These are phyloP conservation scores for Arthrobotrys conoides DNA, from an alignment of 2,329 filamentous ascomycete species.

Conservation along the genomic window DNA sequence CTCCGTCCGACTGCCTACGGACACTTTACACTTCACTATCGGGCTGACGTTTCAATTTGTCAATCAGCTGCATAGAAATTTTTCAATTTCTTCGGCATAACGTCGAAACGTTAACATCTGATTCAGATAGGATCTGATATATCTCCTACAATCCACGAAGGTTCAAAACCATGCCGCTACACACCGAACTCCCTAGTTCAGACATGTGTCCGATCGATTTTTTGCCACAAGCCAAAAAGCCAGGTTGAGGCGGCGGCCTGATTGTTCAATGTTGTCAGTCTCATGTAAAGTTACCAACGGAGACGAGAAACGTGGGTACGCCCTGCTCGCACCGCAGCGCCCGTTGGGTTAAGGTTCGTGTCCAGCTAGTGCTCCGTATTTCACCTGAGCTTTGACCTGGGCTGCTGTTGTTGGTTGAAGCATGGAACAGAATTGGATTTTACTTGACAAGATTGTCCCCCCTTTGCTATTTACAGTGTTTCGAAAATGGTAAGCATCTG, in stretches of 20 bases:
- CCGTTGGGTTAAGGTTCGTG: constrained; percentile 10
- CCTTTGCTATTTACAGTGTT: constrained; percentile 21
- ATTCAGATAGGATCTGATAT: constrained; percentile 14
- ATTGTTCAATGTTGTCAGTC: constrained; percentile 14
- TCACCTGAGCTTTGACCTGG: constrained; percentile 17
- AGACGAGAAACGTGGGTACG: constrained; percentile 44
- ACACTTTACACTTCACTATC: constrained; percentile 12
- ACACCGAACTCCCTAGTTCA: constrained; percentile 13
- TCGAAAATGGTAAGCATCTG: constrained; percentile 7
- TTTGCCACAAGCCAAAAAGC: constrained; percentile 35
- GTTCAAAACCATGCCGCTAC: constrained; percentile 13
- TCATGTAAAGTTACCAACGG: constrained; percentile 39
- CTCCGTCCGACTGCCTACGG: constrained; percentile 32
- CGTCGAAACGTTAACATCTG: constrained; percentile 31
- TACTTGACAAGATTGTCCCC: not conserved
- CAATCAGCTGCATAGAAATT: not conserved
- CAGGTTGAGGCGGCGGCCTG: constrained; percentile 6
- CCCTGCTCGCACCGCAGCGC: constrained; percentile 10
- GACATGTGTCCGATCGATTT: constrained; percentile 16
- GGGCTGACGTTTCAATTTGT: constrained; percentile 14
- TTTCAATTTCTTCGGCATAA: constrained; percentile 17
- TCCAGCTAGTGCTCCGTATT: constrained; percentile 14
- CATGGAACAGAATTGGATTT: constrained; percentile 6
- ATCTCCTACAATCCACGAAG: constrained; percentile 38
- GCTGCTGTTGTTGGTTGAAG: not conserved